Percentiles rank a stretch among this genome's conserved stretches.
Conservation (phyloP, 495 filamentous ascomycete genomes). For the Penicillium canariense region DNA sequence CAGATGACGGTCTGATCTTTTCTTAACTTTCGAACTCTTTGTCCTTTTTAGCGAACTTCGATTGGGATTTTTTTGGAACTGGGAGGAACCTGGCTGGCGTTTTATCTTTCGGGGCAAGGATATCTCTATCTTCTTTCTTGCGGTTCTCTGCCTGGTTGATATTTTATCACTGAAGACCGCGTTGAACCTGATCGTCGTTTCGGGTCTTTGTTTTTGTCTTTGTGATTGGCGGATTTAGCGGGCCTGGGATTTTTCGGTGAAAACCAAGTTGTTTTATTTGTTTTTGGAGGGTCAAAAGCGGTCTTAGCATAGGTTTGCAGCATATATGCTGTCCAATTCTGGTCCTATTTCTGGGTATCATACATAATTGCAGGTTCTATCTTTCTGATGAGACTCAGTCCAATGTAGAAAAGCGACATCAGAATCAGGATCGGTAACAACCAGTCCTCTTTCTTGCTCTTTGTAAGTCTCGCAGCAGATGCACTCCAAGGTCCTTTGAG, state of each 20-base stretch:
- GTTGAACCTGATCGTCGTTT: not conserved
- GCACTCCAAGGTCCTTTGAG: conserved; percentile 1
- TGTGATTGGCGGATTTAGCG: conserved; percentile 13
- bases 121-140: not conserved
- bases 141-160: not conserved
- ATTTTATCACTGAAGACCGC: conserved; percentile 4
- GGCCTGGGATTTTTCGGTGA: conserved; percentile 6
- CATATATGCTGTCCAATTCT: not conserved
- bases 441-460: not conserved
- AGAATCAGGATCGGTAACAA: not conserved
- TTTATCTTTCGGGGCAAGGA: conserved; percentile 1
- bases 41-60: conserved; percentile 18
- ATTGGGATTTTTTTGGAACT: not conserved
- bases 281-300: not conserved
- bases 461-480: not conserved
- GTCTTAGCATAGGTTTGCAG: conserved; percentile 5
- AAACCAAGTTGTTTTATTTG: not conserved
- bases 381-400: not conserved
- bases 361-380: not conserved
- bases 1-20: conserved; percentile 35
- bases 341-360: conserved; percentile 11
- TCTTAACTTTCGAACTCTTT: not conserved
- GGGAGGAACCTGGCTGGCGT: conserved; percentile 16
- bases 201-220: not conserved
- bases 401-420: not conserved